These are phyloP conservation scores for Talaromyces sp. DNA, from an alignment of 2,329 filamentous ascomycete species.

Conservation along the genomic window DNA sequence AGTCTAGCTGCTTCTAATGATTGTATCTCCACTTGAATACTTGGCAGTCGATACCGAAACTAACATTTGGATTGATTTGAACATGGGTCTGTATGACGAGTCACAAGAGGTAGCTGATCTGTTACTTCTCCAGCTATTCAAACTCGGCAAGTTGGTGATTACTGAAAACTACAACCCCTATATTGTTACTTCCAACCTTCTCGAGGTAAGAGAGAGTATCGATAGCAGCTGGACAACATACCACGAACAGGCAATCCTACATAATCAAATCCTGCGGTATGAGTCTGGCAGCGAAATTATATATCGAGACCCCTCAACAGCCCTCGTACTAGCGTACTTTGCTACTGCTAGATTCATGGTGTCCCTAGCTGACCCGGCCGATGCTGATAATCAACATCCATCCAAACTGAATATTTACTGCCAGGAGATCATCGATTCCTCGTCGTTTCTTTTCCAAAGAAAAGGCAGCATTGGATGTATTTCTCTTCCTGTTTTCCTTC, in stretches of 20 bases:
- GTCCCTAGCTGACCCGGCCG: background rate
- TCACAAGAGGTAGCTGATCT: background rate
- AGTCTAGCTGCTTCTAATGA: background rate
- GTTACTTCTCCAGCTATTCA: conserved; percentile 1
- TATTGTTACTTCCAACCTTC: background rate
- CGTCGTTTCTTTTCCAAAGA: background rate
- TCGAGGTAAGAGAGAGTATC: background rate
- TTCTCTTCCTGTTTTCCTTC: background rate
- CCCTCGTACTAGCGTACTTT: background rate
- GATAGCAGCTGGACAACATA: background rate
- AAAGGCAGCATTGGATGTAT: background rate
- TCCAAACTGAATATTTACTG: background rate
- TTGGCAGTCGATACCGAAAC: background rate
- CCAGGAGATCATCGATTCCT: background rate
- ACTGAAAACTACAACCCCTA: background rate
- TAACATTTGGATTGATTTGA: background rate
- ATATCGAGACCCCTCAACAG: background rate
- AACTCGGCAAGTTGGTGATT: background rate
- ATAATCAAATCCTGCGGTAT: background rate
- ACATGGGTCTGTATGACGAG: background rate
- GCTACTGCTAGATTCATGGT: background rate
- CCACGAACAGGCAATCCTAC: background rate
- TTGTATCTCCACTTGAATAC: background rate
- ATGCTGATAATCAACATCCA: background rate
- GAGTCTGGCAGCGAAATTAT: background rate